Evolutionary conservation across 1,284 basidiomycete species (phyloP), one percentile per base, ranked within the genome.

Genomic region (Ceratobasidium theobromae): DNA sequence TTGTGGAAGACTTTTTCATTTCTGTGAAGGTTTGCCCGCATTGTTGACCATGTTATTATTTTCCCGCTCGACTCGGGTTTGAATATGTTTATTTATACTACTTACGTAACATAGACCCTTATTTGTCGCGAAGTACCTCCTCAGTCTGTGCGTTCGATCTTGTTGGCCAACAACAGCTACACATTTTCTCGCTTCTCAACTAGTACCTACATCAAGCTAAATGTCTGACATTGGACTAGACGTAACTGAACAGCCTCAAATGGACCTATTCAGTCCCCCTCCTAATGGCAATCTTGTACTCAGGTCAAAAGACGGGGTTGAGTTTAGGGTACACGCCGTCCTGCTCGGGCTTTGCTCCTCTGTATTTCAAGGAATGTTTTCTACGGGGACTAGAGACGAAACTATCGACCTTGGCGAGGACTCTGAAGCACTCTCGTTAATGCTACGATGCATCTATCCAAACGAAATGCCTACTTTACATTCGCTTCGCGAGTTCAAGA

Each of bases 281-380:
- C 55, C 55, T 46, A 11, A 30, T n/a, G 55, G 43, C 23, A 30
- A 58, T 23, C 12, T 58, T 25, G 28, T 21, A 9, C 45, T 58
- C 12, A 25, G 16, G 1, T 58, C 45, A 9, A 46, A 18, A n/a
- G 55, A 46, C 27, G 55, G 55, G 23, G 28, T 48, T 30, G 45
- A 32, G 18, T 58, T 38, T 21, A 25, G 32, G 5, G 41, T 33
- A 18, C 55, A 58, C n/a, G 23, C 55, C 11, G 30, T 30, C 3
- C 18, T 46, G 12, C 16, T 57, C 11, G 18, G n/a, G 6, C 25
- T 48, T 16, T 28, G 16, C 16, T 58, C 32, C 9, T 58, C 55
- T 12, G 28, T 48, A 16, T 58, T 58, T 27, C 8, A 25, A 27
- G 40, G 25, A 23, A 3, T 45, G 25, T 25, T 43, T 16, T 14